phyloP scores from a whole-genome alignment of 768 basidiomycete species.

The Tulasnella calospora region DNA sequence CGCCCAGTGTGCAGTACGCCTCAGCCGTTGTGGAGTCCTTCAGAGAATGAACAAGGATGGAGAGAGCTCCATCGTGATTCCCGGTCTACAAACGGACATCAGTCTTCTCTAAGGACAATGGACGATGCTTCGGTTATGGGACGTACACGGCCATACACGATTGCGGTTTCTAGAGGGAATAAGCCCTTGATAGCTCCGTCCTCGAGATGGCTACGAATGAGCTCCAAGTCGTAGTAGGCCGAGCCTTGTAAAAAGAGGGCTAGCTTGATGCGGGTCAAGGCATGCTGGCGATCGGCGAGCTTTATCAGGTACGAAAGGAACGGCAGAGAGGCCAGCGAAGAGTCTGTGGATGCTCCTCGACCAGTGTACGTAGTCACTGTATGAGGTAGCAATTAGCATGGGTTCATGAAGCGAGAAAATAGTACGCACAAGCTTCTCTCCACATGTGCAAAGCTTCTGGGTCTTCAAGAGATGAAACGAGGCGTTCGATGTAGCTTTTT shows the following conservation, averaged over 20 bases:
- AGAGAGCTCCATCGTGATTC: conserved; percentile 59
- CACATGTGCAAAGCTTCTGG: not conserved
- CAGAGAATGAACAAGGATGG: conserved; percentile 61
- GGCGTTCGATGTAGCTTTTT: conserved; percentile 48
- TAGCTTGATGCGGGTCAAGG: conserved; percentile 68
- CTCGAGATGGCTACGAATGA: conserved; percentile 46
- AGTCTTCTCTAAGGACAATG: conserved; percentile 26
- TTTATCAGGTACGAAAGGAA: conserved; percentile 74
- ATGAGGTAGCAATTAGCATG: not conserved
- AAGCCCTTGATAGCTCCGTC: conserved; percentile 42
- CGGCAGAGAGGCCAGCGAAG: conserved; percentile 37
- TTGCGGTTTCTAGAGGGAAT: conserved; percentile 67
- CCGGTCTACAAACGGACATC: conserved; percentile 40
- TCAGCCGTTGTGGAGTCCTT: conserved; percentile 75
- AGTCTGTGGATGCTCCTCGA: conserved; percentile 24
- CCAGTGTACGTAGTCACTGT: conserved; percentile 4
- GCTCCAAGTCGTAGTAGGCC: conserved; percentile 54
- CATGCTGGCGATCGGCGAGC: conserved; percentile 45
- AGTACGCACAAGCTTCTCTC: not conserved
- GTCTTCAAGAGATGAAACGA: conserved; percentile 48
- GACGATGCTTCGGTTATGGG: not conserved
- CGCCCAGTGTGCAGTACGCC: conserved; percentile 76
- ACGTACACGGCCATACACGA: conserved; percentile 71
- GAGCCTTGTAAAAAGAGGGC: conserved; percentile 80
- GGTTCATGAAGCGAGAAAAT: not conserved